Base-by-base conservation (phyloP, 176 grass and related monocot species). In the Lolium multiflorum region DNA sequence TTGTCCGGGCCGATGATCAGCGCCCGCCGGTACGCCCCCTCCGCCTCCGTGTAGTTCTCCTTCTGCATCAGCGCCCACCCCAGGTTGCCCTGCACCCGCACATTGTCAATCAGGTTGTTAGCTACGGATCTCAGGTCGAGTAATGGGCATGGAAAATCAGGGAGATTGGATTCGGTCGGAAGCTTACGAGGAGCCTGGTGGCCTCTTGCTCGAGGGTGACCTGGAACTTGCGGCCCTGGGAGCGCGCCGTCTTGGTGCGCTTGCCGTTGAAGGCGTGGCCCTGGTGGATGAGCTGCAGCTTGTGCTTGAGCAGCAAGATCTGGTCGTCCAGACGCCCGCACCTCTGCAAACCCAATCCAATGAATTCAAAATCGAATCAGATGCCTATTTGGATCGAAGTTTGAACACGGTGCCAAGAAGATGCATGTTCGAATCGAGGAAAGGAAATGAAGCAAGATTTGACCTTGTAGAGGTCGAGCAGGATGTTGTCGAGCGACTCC, bases 41-140 rank as follows among this genome's bases (percentile, higher is more conserved):
- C 97, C 15, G 97, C 97, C 74, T 96, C 97, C 21, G 88, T 89
- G 87, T 99, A 99, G 84, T 92, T 94, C 39, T 96, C 93, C 85
- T 96, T 96, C 86, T 99, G 97, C 97, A 99, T 99, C 74, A 99
- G 84, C 44, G 97, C 97, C 97, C 97, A 99, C 24, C 92, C 97
- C 20, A 99, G 82, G 74, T 99, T 99, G 55, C 97, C 94, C 97
- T 99, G 87, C 78, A 28, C 28, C 28, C 28, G 46, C 58, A 55
- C 64, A 76, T 56, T 41, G 17, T 10, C 75, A 84, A 37, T 64
- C 54, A 61, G 39, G 39, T 22, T 18, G 18, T 3, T 50, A 9
- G 46, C 25, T 28, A 26, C 1, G 3, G 13, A 51, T 28, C 6
- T 74, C 43, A 0, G 62, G 3, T 31, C 12, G 25, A 15, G 25